These are phyloP conservation scores for Elsinoe arachidis DNA, from an alignment of 2,329 filamentous ascomycete genomes.

Conservation along the genomic window DNA sequence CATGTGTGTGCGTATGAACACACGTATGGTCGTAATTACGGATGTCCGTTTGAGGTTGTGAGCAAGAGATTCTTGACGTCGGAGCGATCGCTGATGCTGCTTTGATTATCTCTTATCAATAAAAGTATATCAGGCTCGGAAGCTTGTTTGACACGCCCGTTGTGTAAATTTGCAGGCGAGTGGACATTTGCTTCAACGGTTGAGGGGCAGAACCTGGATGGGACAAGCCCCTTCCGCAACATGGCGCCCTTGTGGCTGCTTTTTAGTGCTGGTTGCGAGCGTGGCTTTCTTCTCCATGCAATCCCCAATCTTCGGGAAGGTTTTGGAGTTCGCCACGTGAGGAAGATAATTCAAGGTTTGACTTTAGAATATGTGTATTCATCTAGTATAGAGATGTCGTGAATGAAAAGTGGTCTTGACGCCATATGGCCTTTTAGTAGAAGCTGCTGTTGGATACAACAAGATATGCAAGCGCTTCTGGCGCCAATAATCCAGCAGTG, in stretches of 20 bases:
- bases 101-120: neutral
- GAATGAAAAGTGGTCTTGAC: neutral
- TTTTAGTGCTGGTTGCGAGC: too few relatives aligned
- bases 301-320: too few relatives aligned
- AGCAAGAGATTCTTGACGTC: too few relatives aligned
- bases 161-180: neutral
- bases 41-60: too few relatives aligned
- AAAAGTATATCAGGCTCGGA: neutral
- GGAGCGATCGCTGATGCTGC: neutral
- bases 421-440: neutral
- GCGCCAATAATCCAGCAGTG: constrained; percentile 8
- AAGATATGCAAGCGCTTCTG: neutral
- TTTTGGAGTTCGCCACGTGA: neutral
- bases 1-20: too few relatives aligned
- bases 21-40: too few relatives aligned
- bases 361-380: neutral
- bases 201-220: neutral
- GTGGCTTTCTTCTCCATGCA: too few relatives aligned
- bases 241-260: neutral
- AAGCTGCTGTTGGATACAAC: neutral
- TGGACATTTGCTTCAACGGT: neutral
- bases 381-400: neutral
- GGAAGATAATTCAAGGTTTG: neutral
- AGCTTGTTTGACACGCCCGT: neutral
- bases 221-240: neutral